phyloP scores from a whole-genome alignment of 1,284 basidiomycete genomes.

The Schizophyllum amplum region DNA sequence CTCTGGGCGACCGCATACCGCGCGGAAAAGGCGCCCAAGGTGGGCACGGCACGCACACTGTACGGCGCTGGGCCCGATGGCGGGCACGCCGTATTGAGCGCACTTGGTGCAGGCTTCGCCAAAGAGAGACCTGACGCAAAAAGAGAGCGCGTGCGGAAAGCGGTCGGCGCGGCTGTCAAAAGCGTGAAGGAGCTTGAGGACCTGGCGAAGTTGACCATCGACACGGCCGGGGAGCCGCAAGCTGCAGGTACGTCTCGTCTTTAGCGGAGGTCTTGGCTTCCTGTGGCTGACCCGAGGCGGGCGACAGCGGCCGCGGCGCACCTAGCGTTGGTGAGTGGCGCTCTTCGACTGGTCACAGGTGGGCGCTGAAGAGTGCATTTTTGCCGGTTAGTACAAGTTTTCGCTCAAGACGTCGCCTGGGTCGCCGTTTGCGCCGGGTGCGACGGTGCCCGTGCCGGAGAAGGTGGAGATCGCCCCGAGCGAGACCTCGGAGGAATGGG shows the following conservation, averaged over 20 bases:
- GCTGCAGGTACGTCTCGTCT: slow-evolving; percentile 55
- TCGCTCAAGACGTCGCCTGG: slow-evolving; percentile 65
- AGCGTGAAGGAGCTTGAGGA: slow-evolving; percentile 48
- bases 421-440: slow-evolving; percentile 49
- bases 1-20: slow-evolving; percentile 34
- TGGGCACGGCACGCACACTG: slow-evolving; percentile 59
- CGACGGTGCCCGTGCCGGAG: slow-evolving; percentile 36
- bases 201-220: slow-evolving; percentile 51
- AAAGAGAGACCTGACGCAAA: slow-evolving; percentile 3
- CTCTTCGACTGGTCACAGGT: background rate
- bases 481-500: slow-evolving; percentile 50
- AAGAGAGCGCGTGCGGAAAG: slow-evolving; percentile 59
- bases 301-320: slow-evolving; percentile 64
- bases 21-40: slow-evolving; percentile 45
- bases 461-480: slow-evolving; percentile 41
- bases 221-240: slow-evolving; percentile 61
- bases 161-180: slow-evolving; percentile 62
- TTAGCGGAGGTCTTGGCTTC: background rate
- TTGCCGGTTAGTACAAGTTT: slow-evolving; percentile 45
- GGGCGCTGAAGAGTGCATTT: background rate
- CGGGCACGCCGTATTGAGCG: slow-evolving; percentile 48
- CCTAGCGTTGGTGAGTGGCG: slow-evolving; percentile 35
- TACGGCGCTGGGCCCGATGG: slow-evolving; percentile 34
- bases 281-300: background rate
- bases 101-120: slow-evolving; percentile 54